These are phyloP conservation scores for Shiraia bambusicola DNA, from an alignment of 2,329 filamentous ascomycete genomes.

Conservation along the genomic window DNA sequence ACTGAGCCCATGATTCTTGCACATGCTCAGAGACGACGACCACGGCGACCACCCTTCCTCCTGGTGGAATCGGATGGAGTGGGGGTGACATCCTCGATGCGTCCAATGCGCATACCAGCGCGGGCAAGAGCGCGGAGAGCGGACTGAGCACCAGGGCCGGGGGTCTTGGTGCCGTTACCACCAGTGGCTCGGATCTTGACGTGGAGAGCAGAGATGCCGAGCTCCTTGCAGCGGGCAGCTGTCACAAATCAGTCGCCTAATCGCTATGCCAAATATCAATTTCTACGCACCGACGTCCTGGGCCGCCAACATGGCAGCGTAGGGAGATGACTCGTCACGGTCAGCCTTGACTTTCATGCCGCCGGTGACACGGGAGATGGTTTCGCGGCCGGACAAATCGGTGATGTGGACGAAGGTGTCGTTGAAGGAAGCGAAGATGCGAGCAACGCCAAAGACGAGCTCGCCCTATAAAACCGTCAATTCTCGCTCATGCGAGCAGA, in stretches of 20 bases:
- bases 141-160: slow-evolving; percentile 97
- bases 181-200: slow-evolving; percentile 99
- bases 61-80: slow-evolving; percentile 99
- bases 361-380: slow-evolving; percentile 99
- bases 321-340: slow-evolving; percentile 99
- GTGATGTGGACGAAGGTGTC: slow-evolving; percentile 86
- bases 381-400: slow-evolving; percentile 98
- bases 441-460: slow-evolving; percentile 96
- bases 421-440: slow-evolving; percentile 85
- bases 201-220: slow-evolving; percentile 93
- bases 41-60: slow-evolving; percentile 99
- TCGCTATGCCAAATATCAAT: neutral
- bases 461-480: slow-evolving; percentile 62
- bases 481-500: slow-evolving; percentile 13
- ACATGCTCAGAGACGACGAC: slow-evolving; percentile 93
- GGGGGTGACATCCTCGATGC: slow-evolving; percentile 99
- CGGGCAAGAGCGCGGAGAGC: slow-evolving; percentile 97
- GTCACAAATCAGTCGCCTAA: slow-evolving; percentile 44
- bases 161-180: slow-evolving; percentile 99
- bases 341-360: slow-evolving; percentile 98
- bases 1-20: slow-evolving; percentile 42
- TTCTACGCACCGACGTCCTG: slow-evolving; percentile 65
- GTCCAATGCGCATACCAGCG: slow-evolving; percentile 99
- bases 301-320: slow-evolving; percentile 99
- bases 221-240: slow-evolving; percentile 83